Base-by-base conservation (phyloP, 1,139 yeast genomes). In the Protomyces pachydermus region DNA sequence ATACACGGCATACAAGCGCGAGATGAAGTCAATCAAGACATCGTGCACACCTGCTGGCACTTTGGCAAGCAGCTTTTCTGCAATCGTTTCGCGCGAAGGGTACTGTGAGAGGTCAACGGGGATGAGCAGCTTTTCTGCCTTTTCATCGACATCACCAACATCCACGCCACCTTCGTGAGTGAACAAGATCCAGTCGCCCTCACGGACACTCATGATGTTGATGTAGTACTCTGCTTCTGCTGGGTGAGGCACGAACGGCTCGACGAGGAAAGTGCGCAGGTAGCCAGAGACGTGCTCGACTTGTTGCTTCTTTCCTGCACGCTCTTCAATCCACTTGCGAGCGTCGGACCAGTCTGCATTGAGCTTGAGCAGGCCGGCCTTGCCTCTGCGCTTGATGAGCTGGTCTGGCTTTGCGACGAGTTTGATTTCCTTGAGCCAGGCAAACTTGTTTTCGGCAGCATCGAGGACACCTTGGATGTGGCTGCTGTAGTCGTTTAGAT, bases 121-220 rank as follows among this genome's bases (percentile, higher is more conserved):
- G 65, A 79, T 75, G 67, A 78, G 70, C 54, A 79, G 70, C 73
- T 77, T 77, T 56, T 78, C 72, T 37, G 81, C 81, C 75, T 78
- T 78, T 65, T 81, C 73, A 67, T 78, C 81, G 53, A 78, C 81
- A 66, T 78, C 81, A 60, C 81, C 81, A 42, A 78, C 81, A 65
- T 78, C 81, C 50, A 78, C 81, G 69, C 81, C 81, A 56, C 81
- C 81, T 70, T 79, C 81, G 71, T 78, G 80, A 72, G 79, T 78
- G 70, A 78, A 78, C 66, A 78, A 74, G 65, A 78, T 79, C 78
- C 79, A 76, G 73, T 78, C 81, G 42, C 81, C 81, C 56, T 78
- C 81, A 60, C 81, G 75, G 58, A 77, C 79, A 6, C 81, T 78
- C 76, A 78, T 77, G 70, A 78, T 79, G 73, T 79, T 79, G 72